Conservation (phyloP, 1,139 yeast species). For the Debaryomyces sp. region DNA sequence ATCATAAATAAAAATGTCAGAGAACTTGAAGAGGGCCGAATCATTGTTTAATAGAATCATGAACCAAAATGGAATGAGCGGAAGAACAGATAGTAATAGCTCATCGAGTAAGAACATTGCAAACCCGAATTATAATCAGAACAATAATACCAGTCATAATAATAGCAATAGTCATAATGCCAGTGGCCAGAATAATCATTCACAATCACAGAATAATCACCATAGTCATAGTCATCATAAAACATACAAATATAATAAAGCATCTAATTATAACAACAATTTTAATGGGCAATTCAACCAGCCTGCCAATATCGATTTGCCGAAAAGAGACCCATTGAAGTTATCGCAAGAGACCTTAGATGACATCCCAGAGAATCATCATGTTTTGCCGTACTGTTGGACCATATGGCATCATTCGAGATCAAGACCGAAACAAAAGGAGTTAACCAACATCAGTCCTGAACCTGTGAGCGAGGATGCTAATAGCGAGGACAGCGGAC, state of each 20-base stretch:
- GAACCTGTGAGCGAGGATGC: conserved; percentile 16
- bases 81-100: neutral
- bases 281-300: conserved; percentile 12
- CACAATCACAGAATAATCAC: conserved; percentile 10
- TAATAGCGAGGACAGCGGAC: conserved; percentile 11
- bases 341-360: conserved; percentile 36
- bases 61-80: conserved; percentile 34
- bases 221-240: conserved; percentile 12
- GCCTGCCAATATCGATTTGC: conserved; percentile 28
- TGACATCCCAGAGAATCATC: conserved; percentile 34
- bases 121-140: neutral
- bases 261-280: conserved; percentile 7
- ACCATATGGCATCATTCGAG: conserved; percentile 52
- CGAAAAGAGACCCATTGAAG: conserved; percentile 38
- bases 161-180: conserved; percentile 6
- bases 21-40: conserved; percentile 53
- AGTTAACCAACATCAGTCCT: neutral
- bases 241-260: conserved; percentile 9
- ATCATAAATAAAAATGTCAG: conserved; percentile 36
- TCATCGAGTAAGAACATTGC: neutral
- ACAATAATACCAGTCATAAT: neutral
- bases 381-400: conserved; percentile 52
- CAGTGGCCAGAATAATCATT: conserved; percentile 7
- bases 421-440: conserved; percentile 23
- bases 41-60: conserved; percentile 52